Conservation (phyloP, 2,329 filamentous ascomycete species). For the Colletotrichum viniferum region DNA sequence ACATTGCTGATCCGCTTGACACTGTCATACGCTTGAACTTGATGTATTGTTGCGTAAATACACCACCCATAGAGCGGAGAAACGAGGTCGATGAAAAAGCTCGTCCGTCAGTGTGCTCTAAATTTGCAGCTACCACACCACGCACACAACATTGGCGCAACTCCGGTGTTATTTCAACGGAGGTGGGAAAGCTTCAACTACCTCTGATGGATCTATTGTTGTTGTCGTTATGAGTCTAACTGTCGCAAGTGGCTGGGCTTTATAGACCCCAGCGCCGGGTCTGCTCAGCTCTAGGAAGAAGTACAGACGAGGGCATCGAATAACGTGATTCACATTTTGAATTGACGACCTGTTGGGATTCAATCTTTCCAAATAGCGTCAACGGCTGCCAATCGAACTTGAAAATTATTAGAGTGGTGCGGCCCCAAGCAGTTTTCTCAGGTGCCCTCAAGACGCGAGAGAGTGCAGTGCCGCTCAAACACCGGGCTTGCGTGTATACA, state of each 20-base stretch:
- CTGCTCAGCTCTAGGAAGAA: no score
- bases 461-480: neutral
- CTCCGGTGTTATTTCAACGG: no score
- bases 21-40: neutral
- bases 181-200: no score
- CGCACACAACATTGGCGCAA: neutral
- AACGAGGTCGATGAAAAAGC: neutral
- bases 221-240: no score
- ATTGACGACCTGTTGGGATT: no score
- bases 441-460: accelerated
- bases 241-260: no score
- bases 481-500: accelerated
- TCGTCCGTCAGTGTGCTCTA: neutral
- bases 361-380: no score
- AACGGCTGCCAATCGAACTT: neutral
- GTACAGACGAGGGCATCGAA: no score
- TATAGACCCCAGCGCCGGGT: no score
- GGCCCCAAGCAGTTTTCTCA: accelerated
- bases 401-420: neutral
- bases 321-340: no score
- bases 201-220: no score
- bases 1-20: no score
- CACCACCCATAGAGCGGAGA: neutral
- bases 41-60: neutral
- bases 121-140: neutral